Percentiles rank a stretch among this genome's conserved stretches.
Conservation (phyloP, 192 early-diverging fungal species). For the Kappamyces sp. region DNA sequence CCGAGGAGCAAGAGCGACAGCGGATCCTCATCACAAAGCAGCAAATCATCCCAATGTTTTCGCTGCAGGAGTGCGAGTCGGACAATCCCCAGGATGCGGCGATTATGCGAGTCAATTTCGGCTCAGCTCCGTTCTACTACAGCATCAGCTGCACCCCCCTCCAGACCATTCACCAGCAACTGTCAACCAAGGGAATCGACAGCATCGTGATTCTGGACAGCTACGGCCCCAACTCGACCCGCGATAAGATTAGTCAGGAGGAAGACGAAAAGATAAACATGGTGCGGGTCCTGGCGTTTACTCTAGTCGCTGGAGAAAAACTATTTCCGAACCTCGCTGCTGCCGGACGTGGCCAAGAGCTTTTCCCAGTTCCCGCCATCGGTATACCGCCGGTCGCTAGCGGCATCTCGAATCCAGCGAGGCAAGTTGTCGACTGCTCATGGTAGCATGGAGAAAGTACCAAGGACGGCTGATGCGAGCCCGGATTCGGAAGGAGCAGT, state of each 20-base stretch:
- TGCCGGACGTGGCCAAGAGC: slow-evolving; percentile 30
- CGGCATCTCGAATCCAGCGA: slow-evolving; percentile 47
- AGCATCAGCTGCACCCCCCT: slow-evolving; percentile 24
- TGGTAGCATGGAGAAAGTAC: slow-evolving; percentile 38
- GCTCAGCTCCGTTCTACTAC: slow-evolving; percentile 30
- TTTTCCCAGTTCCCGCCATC: slow-evolving; percentile 56
- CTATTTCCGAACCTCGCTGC: slow-evolving; percentile 26
- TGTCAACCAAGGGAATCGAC: slow-evolving; percentile 21
- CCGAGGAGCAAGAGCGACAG: slow-evolving; percentile 32
- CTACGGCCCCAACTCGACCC: slow-evolving; percentile 3
- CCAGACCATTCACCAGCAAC: slow-evolving; percentile 13
- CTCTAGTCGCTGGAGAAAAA: slow-evolving; percentile 39
- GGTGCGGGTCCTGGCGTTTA: slow-evolving; percentile 17
- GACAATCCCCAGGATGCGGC: slow-evolving; percentile 20
- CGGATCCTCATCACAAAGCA: slow-evolving; percentile 21
- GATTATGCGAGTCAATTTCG: slow-evolving; percentile 43
- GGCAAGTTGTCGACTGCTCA: slow-evolving; percentile 15
- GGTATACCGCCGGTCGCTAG: slow-evolving; percentile 48
- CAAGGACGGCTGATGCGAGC: slow-evolving; percentile 35
- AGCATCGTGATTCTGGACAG: slow-evolving; percentile 25
- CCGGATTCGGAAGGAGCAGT: slow-evolving; percentile 39
- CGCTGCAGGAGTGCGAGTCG: slow-evolving; percentile 21
- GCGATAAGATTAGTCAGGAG: slow-evolving; percentile 27
- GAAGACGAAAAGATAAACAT: slow-evolving; percentile 46
- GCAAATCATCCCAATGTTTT: slow-evolving; percentile 38